Percentiles rank a stretch among this genome's conserved stretches.
Conservation (phyloP, 1,284 basidiomycete genomes). For the Cerrena zonata region DNA sequence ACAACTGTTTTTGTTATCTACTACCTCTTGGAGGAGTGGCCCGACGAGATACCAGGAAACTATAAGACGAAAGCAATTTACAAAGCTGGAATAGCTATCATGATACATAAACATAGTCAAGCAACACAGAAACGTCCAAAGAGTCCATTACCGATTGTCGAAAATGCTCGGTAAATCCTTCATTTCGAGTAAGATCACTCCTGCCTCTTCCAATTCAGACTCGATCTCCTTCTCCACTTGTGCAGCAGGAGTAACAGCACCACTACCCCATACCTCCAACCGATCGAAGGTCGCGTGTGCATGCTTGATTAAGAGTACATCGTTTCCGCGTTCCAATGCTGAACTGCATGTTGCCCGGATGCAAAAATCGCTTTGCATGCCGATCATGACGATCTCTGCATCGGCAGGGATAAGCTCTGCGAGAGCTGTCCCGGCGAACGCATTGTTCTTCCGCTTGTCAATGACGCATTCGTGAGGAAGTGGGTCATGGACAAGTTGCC, state of each 20-base stretch:
- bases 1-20: background rate
- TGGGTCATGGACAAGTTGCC: constrained; percentile 52
- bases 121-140: background rate
- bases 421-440: constrained; percentile 53
- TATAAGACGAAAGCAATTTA: too few species aligned
- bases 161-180: constrained; percentile 54
- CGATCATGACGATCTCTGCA: constrained; percentile 60
- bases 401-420: constrained; percentile 41
- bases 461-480: constrained; percentile 45
- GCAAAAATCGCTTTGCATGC: constrained; percentile 61
- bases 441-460: constrained; percentile 67
- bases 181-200: constrained; percentile 60
- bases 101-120: background rate
- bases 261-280: constrained; percentile 52
- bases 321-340: constrained; percentile 58
- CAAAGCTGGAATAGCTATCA: too few species aligned
- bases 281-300: constrained; percentile 65
- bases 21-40: background rate
- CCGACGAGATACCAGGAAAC: too few species aligned
- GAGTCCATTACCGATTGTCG: constrained; percentile 28
- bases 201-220: constrained; percentile 57
- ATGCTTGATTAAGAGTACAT: constrained; percentile 54
- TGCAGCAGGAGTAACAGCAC: constrained; percentile 44
- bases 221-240: constrained; percentile 43
- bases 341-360: constrained; percentile 60